These are phyloP conservation scores for Daldinia decipiens DNA, from an alignment of 495 filamentous ascomycete species.

Conservation along the genomic window DNA sequence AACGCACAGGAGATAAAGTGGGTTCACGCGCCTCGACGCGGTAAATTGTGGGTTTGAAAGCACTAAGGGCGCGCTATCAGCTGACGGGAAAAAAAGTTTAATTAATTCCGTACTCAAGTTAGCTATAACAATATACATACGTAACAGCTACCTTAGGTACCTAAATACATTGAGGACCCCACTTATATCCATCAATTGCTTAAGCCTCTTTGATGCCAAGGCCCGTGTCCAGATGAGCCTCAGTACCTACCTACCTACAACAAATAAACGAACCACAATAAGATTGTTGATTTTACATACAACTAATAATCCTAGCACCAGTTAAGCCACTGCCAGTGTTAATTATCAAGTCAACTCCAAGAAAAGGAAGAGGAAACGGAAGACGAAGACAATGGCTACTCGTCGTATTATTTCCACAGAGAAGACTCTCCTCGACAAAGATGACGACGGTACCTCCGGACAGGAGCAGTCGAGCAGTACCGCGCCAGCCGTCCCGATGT, in stretches of 20 bases:
- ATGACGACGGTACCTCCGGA: constrained; percentile 56
- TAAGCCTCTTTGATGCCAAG: constrained; percentile 26
- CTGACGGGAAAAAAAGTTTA: constrained; percentile 43
- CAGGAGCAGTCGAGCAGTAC: constrained; percentile 57
- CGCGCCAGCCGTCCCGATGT: constrained; percentile 79
- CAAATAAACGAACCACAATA: constrained; percentile 16
- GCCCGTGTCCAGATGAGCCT: constrained; percentile 3
- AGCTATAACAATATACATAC: no score
- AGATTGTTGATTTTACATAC: neutral
- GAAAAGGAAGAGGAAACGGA: neutral
- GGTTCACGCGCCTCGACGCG: constrained; percentile 38
- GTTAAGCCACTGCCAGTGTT: neutral
- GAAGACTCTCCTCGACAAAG: constrained; percentile 64
- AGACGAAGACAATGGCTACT: constrained; percentile 62
- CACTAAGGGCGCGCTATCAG: constrained; percentile 44
- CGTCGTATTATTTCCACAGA: constrained; percentile 65
- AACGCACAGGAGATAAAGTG: constrained; percentile 25
- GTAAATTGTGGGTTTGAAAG: constrained; percentile 19
- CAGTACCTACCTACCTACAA: no score
- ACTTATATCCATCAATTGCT: constrained; percentile 2
- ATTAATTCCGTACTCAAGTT: constrained; percentile 39
- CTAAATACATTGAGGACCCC: no score
- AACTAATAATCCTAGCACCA: neutral
- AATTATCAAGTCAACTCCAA: neutral
- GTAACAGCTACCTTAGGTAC: no score